Evolutionary conservation across 1,284 basidiomycete genomes (phyloP).

Genomic region (Melampsora larici-populina): DNA sequence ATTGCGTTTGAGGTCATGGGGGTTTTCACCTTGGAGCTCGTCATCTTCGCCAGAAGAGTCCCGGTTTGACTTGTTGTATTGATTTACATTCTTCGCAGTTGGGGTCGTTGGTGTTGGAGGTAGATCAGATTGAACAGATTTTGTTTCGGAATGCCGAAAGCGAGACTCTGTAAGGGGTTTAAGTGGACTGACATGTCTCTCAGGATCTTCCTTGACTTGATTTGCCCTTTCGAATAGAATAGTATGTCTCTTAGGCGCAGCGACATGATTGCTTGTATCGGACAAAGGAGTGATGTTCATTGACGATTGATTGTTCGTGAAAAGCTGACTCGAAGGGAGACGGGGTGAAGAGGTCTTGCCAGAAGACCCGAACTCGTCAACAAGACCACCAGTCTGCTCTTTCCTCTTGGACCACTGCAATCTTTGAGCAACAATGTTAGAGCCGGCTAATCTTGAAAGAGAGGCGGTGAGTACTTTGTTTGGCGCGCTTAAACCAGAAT

Average conservation of each 20-base stretch:
- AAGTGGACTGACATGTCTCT: neutral
- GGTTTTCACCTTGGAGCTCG: neutral
- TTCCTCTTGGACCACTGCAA: constrained; percentile 37
- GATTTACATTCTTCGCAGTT: constrained; percentile 20
- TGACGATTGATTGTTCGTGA: neutral
- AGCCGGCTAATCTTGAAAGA: constrained; percentile 33
- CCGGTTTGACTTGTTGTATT: constrained; percentile 21
- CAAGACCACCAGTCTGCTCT: constrained; percentile 18
- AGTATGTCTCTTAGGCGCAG: neutral
- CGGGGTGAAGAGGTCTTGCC: neutral
- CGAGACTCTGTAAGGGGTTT: neutral
- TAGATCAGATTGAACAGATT: neutral
- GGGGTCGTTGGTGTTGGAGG: neutral
- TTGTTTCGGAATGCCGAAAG: neutral
- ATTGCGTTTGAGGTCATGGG: constrained; percentile 21
- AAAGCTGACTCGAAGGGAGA: neutral
- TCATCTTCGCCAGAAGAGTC: constrained; percentile 23
- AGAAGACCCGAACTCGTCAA: constrained; percentile 32
- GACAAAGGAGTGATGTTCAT: neutral
- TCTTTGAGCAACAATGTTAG: constrained; percentile 39
- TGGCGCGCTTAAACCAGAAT: constrained; percentile 14
- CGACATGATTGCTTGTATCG: neutral
- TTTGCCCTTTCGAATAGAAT: neutral
- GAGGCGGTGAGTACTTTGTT: constrained; percentile 37
- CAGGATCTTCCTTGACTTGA: neutral